phyloP scores from a whole-genome alignment of 192 early-diverging fungal species.

The Coemansia sp. region DNA sequence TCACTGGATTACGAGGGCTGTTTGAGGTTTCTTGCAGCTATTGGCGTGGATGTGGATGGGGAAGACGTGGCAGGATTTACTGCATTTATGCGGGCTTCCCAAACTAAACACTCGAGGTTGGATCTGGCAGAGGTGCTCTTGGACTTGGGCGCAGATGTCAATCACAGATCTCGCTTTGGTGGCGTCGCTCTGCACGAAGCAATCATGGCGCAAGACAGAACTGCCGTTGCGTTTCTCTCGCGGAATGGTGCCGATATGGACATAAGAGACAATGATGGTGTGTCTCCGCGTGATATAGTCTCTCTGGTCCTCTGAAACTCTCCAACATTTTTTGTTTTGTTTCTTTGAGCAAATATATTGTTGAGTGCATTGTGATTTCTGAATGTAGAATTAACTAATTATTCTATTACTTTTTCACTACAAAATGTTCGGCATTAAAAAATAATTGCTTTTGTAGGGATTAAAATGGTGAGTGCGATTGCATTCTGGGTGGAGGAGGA shows the following conservation, averaged over 20 bases:
- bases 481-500: no score
- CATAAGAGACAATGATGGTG: slow-evolving; percentile 42
- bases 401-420: no score
- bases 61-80: slow-evolving; percentile 48
- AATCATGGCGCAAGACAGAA: slow-evolving; percentile 47
- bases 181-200: slow-evolving; percentile 50
- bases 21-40: slow-evolving; percentile 19
- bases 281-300: slow-evolving; percentile 50
- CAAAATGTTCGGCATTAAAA: no score
- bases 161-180: slow-evolving; percentile 47
- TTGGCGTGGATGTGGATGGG: slow-evolving; percentile 27
- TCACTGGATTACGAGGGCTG: slow-evolving; percentile 26
- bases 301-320: slow-evolving; percentile 23
- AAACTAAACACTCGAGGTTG: slow-evolving; percentile 34
- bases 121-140: slow-evolving; percentile 39
- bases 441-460: no score
- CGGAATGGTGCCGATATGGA: slow-evolving; percentile 45
- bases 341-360: not conserved
- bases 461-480: no score
- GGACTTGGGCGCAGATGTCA: slow-evolving; percentile 39
- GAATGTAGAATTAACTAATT: no score
- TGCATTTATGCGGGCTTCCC: slow-evolving; percentile 51
- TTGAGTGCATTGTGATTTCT: no score
- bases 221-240: slow-evolving; percentile 36
- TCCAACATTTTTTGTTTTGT: slow-evolving; percentile 2